Conservation (phyloP, 2,329 filamentous ascomycete species). For the Sporothrix globosa region DNA sequence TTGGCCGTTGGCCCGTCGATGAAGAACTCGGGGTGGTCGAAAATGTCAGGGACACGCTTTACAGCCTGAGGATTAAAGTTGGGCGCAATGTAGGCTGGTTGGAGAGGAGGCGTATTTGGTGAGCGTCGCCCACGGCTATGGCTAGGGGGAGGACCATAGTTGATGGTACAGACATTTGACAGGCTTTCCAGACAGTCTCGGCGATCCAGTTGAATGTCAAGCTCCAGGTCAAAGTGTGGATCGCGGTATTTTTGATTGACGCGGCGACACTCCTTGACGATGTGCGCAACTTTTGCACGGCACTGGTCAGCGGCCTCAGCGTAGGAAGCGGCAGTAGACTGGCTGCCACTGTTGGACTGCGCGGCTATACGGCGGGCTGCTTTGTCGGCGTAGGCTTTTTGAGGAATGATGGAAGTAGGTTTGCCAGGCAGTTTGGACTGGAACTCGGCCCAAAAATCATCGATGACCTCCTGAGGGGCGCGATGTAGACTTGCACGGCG, state of each 20-base stretch:
- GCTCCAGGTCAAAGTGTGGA: constrained; percentile 83
- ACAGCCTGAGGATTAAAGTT: constrained; percentile 56
- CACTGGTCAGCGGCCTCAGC: constrained; percentile 73
- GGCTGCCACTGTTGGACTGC: constrained; percentile 55
- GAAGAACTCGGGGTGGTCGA: constrained; percentile 75
- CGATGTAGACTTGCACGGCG: constrained; percentile 27
- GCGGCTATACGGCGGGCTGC: constrained; percentile 60
- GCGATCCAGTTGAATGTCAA: constrained; percentile 66
- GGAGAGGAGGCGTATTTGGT: not conserved
- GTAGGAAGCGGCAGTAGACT: constrained; percentile 65
- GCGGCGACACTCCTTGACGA: constrained; percentile 67
- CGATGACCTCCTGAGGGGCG: constrained; percentile 67
- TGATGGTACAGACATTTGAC: constrained; percentile 25
- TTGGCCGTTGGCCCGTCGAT: constrained; percentile 75
- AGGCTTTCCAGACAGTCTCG: constrained; percentile 53
- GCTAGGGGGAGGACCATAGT: not conserved
- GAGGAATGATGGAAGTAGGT: constrained; percentile 71
- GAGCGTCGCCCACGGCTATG: not conserved
- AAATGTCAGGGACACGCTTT: constrained; percentile 74
- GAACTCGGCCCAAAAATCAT: constrained; percentile 75
- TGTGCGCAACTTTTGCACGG: constrained; percentile 64
- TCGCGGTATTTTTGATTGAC: constrained; percentile 86
- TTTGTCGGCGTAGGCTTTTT: constrained; percentile 65
- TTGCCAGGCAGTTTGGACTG: constrained; percentile 72
- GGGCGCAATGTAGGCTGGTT: constrained; percentile 31